Evolutionary conservation across 139 green algal species (phyloP), one percentile per base, ranked within the genome.

Genomic region (Chlamydomonas sp.): DNA sequence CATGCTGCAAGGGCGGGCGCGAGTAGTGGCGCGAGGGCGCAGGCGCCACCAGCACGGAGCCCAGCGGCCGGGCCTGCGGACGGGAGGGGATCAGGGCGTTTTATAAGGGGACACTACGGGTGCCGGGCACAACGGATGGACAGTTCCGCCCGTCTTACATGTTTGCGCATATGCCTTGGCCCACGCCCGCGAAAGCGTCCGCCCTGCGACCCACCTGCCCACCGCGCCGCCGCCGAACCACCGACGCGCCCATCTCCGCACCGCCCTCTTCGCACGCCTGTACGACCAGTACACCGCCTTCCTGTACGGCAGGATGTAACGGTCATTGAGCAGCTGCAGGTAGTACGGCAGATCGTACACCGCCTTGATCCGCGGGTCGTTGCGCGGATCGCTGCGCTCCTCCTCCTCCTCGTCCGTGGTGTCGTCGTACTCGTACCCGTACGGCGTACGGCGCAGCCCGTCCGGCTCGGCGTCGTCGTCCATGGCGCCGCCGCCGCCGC

Each of bases 341-440:
- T 63, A 12, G 77, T 10, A 62, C 77, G 80, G 80, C 31, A 79
- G 81, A 5, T 88, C 73, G 68, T 79, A 89, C 75, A 88, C 63
- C 8, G 85, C 85, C 78, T 85, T 85, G 63, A 90, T 90, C 1
- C 64, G 77, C 1, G 79, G 78, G 71, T 90, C 85, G 8, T 90
- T 83, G 4, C 78, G 18, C 12, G 82, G 82, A 31, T 87, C 82
- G 20, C 61, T 14, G 58, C 80, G 71, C 1, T 49, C 59, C 14
- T 87, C 82, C 5, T 67, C 78, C 31, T 64, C 76, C 9, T 20
- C 76, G 10, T 80, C 76, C 5, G 31, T 49, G 31, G 31, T 20
- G 1, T 58, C 60, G 57, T 49, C 14, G 77, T 57, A 12, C 49
- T 15, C 17, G 49, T 63, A 57, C 62, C 74, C 74, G 74, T 77